Percentiles rank a stretch among this genome's conserved stretches.
phyloP scores from a whole-genome alignment of 148 eudicot genomes.

The Hydrangea macrophylla region DNA sequence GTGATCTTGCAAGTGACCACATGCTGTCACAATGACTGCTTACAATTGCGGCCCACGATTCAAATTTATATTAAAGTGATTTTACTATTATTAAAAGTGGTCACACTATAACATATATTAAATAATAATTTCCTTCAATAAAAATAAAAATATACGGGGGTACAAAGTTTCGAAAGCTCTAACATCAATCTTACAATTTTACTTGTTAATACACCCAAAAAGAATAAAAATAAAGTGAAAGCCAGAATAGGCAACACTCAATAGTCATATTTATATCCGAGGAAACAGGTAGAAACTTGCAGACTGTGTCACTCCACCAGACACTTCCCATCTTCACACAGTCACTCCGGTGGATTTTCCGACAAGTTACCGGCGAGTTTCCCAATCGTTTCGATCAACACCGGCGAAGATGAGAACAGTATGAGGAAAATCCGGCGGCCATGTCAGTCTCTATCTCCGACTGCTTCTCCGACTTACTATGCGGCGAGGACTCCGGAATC shows the following conservation, averaged over 20 bases:
- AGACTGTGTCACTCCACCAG: neutral
- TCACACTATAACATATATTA: no score
- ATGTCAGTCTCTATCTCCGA: slow-evolving; percentile 48
- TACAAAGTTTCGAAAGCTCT: no score
- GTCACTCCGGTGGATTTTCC: slow-evolving; percentile 19
- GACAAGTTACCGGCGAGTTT: neutral
- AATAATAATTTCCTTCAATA: no score
- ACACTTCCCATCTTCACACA: neutral
- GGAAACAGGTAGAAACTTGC: neutral
- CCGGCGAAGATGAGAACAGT: slow-evolving; percentile 15
- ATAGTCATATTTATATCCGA: neutral
- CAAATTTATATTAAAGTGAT: no score
- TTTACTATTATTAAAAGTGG: no score
- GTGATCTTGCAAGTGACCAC: no score
- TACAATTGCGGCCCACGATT: no score
- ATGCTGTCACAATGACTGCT: no score
- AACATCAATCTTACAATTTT: no score
- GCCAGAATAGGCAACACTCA: neutral
- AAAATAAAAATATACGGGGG: no score
- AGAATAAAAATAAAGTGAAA: no score
- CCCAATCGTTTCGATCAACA: neutral
- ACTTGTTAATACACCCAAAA: no score
- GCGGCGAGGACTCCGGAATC: slow-evolving; percentile 52
- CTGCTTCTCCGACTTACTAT: slow-evolving; percentile 46
- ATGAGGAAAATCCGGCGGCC: slow-evolving; percentile 22